Percentiles rank a stretch among this genome's conserved stretches.
These are phyloP conservation scores for Hypoxylon fuscum DNA, from an alignment of 495 filamentous ascomycete species.

Conservation along the genomic window DNA sequence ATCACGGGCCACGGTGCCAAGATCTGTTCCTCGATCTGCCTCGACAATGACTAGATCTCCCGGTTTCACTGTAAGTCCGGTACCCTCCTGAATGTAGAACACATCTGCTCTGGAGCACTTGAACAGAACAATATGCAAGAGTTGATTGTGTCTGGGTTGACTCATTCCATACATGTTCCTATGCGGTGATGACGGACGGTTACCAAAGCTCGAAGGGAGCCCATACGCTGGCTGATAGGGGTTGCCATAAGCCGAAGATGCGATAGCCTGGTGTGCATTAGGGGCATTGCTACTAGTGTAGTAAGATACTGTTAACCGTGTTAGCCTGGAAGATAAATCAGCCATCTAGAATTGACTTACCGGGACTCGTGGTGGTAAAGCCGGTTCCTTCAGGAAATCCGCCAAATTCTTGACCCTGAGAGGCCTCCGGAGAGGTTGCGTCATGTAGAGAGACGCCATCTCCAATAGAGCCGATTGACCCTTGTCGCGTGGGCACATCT, in stretches of 20 bases:
- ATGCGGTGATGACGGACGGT: conserved; percentile 63
- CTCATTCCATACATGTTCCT: conserved; percentile 67
- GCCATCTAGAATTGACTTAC: conserved; percentile 40
- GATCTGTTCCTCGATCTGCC: conserved; percentile 93
- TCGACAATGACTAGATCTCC: conserved; percentile 98
- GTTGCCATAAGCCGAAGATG: conserved; percentile 49
- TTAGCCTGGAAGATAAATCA: conserved; percentile 35
- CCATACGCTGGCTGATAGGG: conserved; percentile 54
- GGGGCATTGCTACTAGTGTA: conserved; percentile 51
- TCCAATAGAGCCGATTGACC: conserved; percentile 70
- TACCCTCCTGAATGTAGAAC: conserved; percentile 95
- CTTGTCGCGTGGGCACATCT: conserved; percentile 75
- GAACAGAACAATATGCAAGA: conserved; percentile 93
- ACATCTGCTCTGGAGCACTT: conserved; percentile 94
- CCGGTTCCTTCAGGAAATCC: conserved; percentile 45
- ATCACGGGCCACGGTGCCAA: conserved; percentile 88
- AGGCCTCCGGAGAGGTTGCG: conserved; percentile 48
- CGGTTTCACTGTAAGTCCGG: conserved; percentile 85
- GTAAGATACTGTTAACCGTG: conserved; percentile 55
- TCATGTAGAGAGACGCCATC: conserved; percentile 61
- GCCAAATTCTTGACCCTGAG: conserved; percentile 50
- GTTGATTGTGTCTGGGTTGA: conserved; percentile 79
- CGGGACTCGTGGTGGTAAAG: conserved; percentile 46
- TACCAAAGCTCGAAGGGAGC: conserved; percentile 65
- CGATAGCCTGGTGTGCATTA: conserved; percentile 50